These are phyloP conservation scores for Physcomitrium patens DNA, from an alignment of 225 moss, liverwort and hornwort species.

Conservation along the genomic window DNA sequence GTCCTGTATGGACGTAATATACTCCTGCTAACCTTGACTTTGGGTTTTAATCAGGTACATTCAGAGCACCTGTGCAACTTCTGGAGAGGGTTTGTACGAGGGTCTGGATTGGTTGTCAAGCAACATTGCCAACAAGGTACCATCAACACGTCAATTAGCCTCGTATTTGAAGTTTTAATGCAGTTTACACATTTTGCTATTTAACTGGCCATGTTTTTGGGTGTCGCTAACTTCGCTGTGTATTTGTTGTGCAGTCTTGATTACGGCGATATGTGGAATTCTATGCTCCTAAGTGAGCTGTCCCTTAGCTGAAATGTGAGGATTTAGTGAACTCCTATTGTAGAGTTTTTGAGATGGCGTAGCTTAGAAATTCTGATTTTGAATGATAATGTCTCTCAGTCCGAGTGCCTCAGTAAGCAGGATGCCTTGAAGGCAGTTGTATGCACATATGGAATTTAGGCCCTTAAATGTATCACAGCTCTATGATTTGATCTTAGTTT, in stretches of 20 bases:
- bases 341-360: slow-evolving; percentile 19
- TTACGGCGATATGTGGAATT: background rate
- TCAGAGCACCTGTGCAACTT: too few relatives aligned
- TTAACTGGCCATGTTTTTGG: too few relatives aligned
- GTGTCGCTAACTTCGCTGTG: background rate
- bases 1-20: too few relatives aligned
- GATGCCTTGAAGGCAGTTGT: background rate
- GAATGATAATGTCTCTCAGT: background rate
- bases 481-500: background rate
- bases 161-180: too few relatives aligned
- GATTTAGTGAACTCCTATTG: background rate
- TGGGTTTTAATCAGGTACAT: too few relatives aligned
- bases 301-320: background rate
- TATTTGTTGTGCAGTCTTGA: background rate
- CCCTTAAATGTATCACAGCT: background rate
- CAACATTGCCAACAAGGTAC: slow-evolving; percentile 70
- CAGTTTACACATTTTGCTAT: too few relatives aligned
- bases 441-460: slow-evolving; percentile 4
- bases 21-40: too few relatives aligned
- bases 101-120: slow-evolving; percentile 76
- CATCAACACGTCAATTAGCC: too few relatives aligned
- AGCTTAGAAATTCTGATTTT: background rate
- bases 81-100: slow-evolving; percentile 72
- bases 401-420: background rate
- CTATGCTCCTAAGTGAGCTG: background rate